A percentile compares a stretch with the other conserved stretches of the same genome.
Evolutionary conservation across 140 eudicot species (phyloP).

Genomic region (Flaveria floridana): DNA sequence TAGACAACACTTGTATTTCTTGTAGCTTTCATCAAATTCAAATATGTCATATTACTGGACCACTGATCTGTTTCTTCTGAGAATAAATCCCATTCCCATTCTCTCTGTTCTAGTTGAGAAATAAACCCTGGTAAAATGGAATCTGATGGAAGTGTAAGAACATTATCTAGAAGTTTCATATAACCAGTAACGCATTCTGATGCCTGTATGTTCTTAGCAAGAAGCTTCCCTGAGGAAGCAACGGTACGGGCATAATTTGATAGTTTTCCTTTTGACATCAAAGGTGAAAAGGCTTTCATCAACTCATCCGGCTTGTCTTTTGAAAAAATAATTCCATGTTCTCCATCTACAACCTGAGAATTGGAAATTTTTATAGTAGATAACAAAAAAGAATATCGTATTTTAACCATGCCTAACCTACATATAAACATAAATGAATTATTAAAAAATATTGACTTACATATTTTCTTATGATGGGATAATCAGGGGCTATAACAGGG

Average conservation of each 20-base stretch:
- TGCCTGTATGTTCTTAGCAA: constrained; percentile 89
- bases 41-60: constrained; percentile 32
- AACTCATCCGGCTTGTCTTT: constrained; percentile 69
- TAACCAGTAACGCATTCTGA: constrained; percentile 67
- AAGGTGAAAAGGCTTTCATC: constrained; percentile 60
- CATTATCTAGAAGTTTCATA: constrained; percentile 65
- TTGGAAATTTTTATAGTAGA: constrained; percentile 19
- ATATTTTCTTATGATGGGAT: constrained; percentile 63
- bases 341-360: constrained; percentile 80
- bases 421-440: constrained; percentile 24
- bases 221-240: constrained; percentile 74
- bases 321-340: constrained; percentile 70
- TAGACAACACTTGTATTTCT: constrained; percentile 49
- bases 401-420: constrained; percentile 23
- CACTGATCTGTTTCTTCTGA: constrained; percentile 43
- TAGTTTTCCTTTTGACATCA: constrained; percentile 59
- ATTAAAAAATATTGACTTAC: constrained; percentile 46
- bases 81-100: constrained; percentile 83
- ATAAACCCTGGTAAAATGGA: constrained; percentile 51
- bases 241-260: constrained; percentile 61
- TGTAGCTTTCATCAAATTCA: constrained; percentile 28
- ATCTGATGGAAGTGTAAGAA: constrained; percentile 81
- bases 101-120: constrained; percentile 53
- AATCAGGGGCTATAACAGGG: constrained; percentile 81
- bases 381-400: constrained; percentile 6